Evolutionary conservation across 176 grass and related monocot species (phyloP).

Genomic region (Melocanna baccifera): DNA sequence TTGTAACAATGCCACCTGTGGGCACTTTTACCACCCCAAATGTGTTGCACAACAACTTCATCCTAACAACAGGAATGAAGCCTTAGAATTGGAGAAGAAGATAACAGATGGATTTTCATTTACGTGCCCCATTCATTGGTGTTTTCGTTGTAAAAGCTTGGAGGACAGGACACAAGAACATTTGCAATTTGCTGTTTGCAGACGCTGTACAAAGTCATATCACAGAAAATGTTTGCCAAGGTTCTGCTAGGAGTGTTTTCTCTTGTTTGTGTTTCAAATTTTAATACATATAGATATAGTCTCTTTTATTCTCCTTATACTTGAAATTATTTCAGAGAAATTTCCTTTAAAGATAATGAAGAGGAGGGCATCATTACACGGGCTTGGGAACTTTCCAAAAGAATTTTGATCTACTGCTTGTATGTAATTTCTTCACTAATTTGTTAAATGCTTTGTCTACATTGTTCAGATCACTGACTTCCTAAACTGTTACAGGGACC

Average conservation of each 20-base stretch:
- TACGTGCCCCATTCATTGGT: slow-evolving; percentile 83
- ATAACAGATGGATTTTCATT: slow-evolving; percentile 66
- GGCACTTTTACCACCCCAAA: slow-evolving; percentile 90
- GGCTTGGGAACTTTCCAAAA: slow-evolving; percentile 69
- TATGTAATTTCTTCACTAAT: slow-evolving; percentile 31
- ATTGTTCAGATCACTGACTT: slow-evolving; percentile 26
- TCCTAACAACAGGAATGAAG: slow-evolving; percentile 44
- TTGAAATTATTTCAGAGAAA: slow-evolving; percentile 43
- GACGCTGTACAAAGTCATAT: slow-evolving; percentile 86
- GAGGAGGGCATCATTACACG: slow-evolving; percentile 42
- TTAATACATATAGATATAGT: background rate
- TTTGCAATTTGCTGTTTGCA: slow-evolving; percentile 84
- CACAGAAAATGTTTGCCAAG: slow-evolving; percentile 92
- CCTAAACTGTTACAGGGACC: slow-evolving; percentile 51
- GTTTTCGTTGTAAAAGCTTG: slow-evolving; percentile 60
- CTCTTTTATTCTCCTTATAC: slow-evolving; percentile 12
- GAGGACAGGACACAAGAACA: slow-evolving; percentile 61
- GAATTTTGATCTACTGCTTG: slow-evolving; percentile 84
- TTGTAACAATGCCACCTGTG: slow-evolving; percentile 94
- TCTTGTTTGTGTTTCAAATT: background rate
- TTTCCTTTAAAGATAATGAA: slow-evolving; percentile 51
- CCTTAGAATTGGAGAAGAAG: slow-evolving; percentile 53
- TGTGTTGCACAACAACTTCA: slow-evolving; percentile 66
- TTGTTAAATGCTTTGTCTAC: slow-evolving; percentile 24
- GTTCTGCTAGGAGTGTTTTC: slow-evolving; percentile 31